Evolutionary conservation across 2,329 filamentous ascomycete species (phyloP), one percentile per base, ranked within the genome.

Genomic region (Verticillium nonalfalfae): DNA sequence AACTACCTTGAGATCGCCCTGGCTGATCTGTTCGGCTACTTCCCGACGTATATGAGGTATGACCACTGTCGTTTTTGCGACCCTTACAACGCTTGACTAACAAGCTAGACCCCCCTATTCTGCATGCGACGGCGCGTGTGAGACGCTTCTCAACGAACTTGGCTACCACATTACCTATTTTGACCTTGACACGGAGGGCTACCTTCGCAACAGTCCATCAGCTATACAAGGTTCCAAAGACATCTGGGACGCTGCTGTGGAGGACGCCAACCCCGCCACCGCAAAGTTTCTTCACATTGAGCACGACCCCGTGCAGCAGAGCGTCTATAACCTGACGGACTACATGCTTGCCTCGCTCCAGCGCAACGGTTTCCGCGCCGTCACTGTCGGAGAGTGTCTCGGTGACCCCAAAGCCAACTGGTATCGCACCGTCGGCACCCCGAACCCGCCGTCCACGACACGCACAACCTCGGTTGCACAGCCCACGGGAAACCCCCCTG

Each of bases 1-100:
- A 68, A 73, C 65, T 81, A 81, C 70, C 81, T 81, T 68, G 81
- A 84, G 70, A 82, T 82, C 76, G 81, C 82, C 39, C 70, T 85
- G 54, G 76, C 77, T 65, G 83, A 83, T 71, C 80, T 85, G 59
- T 68, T 85, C n/a, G 81, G 81, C 58, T 78, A 78, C 65, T 79
- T 82, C 66, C 82, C 82, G 31, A 83, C 81, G 31, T 85, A 85
- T 69, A 81, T 83, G 77, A 68, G 72, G 62, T 65, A 34, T n/a
- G 39, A 9, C 39, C 3, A 15, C 26, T 38, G 15, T 9, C 3
- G 35, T 10, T 9, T 9, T 13, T 36, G 35, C 13, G 9, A 5
- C 13, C 7, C 7, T 6, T 26, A 39, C 3, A 4, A 18, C 13
- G 10, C 10, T 52, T 7, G 3, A 10, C 6, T 18, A 18, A 21